Evolutionary conservation across 169 alveolate species (phyloP).

Genomic region (Cryptosporidium felis): DNA sequence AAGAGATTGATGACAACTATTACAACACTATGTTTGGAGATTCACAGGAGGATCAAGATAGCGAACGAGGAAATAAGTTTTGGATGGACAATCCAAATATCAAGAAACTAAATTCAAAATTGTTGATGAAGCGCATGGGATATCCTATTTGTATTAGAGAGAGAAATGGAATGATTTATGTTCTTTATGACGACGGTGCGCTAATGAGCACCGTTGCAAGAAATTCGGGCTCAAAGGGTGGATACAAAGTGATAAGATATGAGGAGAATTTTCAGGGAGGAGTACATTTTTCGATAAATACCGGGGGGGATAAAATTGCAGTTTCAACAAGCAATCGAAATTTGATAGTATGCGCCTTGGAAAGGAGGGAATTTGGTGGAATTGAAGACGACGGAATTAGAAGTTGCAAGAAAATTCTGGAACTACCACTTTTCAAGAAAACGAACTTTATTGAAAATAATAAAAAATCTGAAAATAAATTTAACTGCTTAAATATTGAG

Average conservation of each 20-base stretch:
- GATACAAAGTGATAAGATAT: conserved; percentile 44
- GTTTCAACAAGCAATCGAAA: conserved; percentile 37
- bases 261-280: conserved; percentile 36
- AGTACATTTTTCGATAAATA: conserved; percentile 5
- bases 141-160: conserved; percentile 53
- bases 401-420: conserved; percentile 10
- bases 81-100: conserved; percentile 19
- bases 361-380: background rate
- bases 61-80: background rate
- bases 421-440: conserved; percentile 9
- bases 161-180: conserved; percentile 11
- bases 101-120: background rate
- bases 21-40: conserved; percentile 64
- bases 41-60: conserved; percentile 21
- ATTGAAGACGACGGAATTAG: background rate
- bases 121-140: conserved; percentile 58
- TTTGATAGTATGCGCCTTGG: conserved; percentile 8
- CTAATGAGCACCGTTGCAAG: conserved; percentile 12
- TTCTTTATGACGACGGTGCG: conserved; percentile 61
- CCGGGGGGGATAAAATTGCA: conserved; percentile 36
- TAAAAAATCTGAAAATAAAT: background rate
- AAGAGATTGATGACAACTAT: conserved; percentile 18
- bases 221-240: background rate
- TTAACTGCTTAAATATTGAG: background rate
- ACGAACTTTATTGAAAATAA: conserved; percentile 8